Percentiles rank a stretch among this genome's conserved stretches.
These are phyloP conservation scores for Podaxis sp. DNA, from an alignment of 768 basidiomycete genomes.

Conservation along the genomic window DNA sequence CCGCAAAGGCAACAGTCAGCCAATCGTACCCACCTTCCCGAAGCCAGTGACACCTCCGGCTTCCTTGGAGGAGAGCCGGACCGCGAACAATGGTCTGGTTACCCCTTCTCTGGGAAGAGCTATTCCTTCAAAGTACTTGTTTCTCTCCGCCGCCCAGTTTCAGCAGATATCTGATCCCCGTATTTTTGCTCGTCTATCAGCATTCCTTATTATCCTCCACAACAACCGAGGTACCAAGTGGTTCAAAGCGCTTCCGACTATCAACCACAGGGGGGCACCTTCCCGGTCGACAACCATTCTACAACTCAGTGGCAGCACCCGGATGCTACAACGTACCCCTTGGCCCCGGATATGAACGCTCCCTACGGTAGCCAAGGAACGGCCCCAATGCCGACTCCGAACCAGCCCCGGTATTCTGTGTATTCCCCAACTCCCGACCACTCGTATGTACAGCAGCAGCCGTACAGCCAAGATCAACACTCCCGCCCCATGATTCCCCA, in stretches of 20 bases:
- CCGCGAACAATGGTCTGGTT: background rate
- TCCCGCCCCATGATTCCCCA: background rate
- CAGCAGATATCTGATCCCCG: background rate
- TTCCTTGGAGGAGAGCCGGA: background rate
- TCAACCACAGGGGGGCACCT: background rate
- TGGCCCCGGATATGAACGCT: background rate
- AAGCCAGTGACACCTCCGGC: background rate
- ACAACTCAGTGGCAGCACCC: background rate
- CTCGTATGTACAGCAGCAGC: background rate
- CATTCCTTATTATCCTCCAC: background rate
- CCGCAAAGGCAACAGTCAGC: background rate
- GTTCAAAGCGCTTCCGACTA: background rate
- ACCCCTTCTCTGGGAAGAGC: background rate
- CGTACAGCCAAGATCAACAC: background rate
- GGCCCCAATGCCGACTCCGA: background rate
- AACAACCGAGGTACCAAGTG: background rate
- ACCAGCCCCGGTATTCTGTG: background rate
- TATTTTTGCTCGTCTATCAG: background rate
- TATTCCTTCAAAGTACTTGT: background rate
- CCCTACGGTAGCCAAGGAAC: background rate
- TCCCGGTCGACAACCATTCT: background rate
- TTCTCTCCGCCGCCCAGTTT: background rate
- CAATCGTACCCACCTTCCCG: background rate
- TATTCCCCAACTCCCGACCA: background rate
- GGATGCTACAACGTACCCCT: background rate